Conservation (phyloP, 805 yeast species). For the Scheffersomyces coipomensis region DNA sequence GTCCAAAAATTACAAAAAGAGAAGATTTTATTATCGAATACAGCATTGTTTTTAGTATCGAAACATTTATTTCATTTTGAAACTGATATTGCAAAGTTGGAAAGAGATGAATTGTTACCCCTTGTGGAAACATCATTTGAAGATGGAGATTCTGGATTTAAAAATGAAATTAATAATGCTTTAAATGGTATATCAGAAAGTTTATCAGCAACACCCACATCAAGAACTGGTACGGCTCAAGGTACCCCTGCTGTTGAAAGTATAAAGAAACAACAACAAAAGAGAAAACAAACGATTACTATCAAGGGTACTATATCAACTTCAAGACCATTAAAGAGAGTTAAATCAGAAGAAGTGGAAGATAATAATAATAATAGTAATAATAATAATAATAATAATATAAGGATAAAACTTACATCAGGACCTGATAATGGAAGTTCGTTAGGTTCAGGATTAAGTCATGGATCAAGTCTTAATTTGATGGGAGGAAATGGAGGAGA, state of each 20-base stretch:
- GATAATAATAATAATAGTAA: constrained; percentile 9
- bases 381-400: constrained; percentile 7
- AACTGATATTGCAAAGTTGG: constrained; percentile 71
- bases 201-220: constrained; percentile 29
- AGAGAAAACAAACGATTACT: constrained; percentile 17
- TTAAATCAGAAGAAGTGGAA: constrained; percentile 21
- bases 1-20: constrained; percentile 69
- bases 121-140: constrained; percentile 37
- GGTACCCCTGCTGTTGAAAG: constrained; percentile 13
- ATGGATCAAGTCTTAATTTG: constrained; percentile 6
- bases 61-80: constrained; percentile 75
- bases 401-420: not conserved
- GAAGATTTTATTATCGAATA: constrained; percentile 76
- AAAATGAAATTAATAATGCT: constrained; percentile 9
- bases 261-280: constrained; percentile 18
- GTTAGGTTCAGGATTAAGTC: constrained; percentile 5
- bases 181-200: constrained; percentile 20
- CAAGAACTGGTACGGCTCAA: constrained; percentile 17
- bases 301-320: not conserved
- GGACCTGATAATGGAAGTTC: constrained; percentile 1
- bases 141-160: constrained; percentile 3
- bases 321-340: constrained; percentile 17
- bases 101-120: constrained; percentile 78
- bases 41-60: constrained; percentile 74
- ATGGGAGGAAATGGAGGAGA: constrained; percentile 11